These are phyloP conservation scores for Poa annua DNA, from an alignment of 176 grass and related monocot species.

Conservation along the genomic window DNA sequence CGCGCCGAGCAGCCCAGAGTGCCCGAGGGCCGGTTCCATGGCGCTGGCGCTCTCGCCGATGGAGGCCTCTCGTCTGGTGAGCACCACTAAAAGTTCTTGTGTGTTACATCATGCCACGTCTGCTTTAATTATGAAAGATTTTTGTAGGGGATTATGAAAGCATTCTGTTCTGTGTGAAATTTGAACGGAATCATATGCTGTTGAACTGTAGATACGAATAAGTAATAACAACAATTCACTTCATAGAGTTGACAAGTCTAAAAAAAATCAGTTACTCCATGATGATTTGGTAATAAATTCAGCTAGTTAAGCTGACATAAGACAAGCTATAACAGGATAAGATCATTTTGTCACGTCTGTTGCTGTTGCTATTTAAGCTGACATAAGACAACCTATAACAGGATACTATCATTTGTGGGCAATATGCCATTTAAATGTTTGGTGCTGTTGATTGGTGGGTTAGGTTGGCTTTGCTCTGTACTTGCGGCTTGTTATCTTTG, in stretches of 20 bases:
- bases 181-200: background rate
- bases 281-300: slow-evolving; percentile 23
- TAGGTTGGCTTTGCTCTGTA: slow-evolving; percentile 40
- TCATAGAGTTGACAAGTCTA: slow-evolving; percentile 25
- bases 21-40: slow-evolving; percentile 45
- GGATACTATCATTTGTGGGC: slow-evolving; percentile 1
- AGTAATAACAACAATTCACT: slow-evolving; percentile 12
- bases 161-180: slow-evolving; percentile 12
- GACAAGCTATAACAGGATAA: slow-evolving; percentile 19
- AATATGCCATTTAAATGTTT: slow-evolving; percentile 43
- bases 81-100: background rate
- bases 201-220: background rate
- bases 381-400: too few relatives aligned
- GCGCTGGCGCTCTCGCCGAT: slow-evolving; percentile 33
- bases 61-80: slow-evolving; percentile 53
- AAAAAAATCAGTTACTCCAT: background rate
- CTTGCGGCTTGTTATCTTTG: background rate
- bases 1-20: slow-evolving; percentile 37
- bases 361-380: too few relatives aligned
- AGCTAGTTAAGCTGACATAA: slow-evolving; percentile 27
- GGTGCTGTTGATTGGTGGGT: slow-evolving; percentile 35
- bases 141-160: too few relatives aligned
- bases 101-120: background rate
- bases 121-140: slow-evolving; percentile 27
- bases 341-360: background rate